Evolutionary conservation across 83 land plant genomes (phyloP).

Genomic region (Diphasiastrum complanatum): DNA sequence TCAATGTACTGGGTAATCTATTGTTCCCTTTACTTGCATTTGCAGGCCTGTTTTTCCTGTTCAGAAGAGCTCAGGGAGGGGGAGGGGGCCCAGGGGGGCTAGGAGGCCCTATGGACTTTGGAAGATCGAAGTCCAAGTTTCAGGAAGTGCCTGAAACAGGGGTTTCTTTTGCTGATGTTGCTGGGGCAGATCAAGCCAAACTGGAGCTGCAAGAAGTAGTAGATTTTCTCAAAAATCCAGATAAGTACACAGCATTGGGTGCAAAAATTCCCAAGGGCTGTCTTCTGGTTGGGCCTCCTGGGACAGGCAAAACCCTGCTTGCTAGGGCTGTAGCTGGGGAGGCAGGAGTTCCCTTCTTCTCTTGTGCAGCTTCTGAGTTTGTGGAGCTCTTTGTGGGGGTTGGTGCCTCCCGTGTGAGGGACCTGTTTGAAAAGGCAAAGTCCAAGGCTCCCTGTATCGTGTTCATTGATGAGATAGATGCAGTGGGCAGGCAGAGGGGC

Average conservation of each 20-base stretch:
- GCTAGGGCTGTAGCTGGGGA: slow-evolving; percentile 95
- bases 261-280: slow-evolving; percentile 98
- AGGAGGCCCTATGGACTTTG: slow-evolving; percentile 99
- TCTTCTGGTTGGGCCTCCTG: slow-evolving; percentile 90
- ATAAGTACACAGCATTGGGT: slow-evolving; percentile 91
- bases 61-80: slow-evolving; percentile 82
- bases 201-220: slow-evolving; percentile 94
- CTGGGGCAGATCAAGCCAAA: slow-evolving; percentile 97
- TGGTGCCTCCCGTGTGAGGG: slow-evolving; percentile 93
- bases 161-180: slow-evolving; percentile 84
- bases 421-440: slow-evolving; percentile 97
- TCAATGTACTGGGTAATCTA: slow-evolving; percentile 69
- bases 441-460: slow-evolving; percentile 96
- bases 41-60: slow-evolving; percentile 81
- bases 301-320: slow-evolving; percentile 91
- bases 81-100: slow-evolving; percentile 89
- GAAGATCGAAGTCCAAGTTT: slow-evolving; percentile 89
- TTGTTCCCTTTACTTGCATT: slow-evolving; percentile 84
- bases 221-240: slow-evolving; percentile 95
- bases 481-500: slow-evolving; percentile 95
- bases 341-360: slow-evolving; percentile 98
- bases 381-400: slow-evolving; percentile 98
- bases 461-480: slow-evolving; percentile 97
- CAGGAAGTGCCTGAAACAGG: slow-evolving; percentile 99
- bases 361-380: slow-evolving; percentile 95